Percentiles rank a stretch among this genome's conserved stretches.
phyloP scores from a whole-genome alignment of 371 early-diverging fungal genomes.

The Globomyces sp. region DNA sequence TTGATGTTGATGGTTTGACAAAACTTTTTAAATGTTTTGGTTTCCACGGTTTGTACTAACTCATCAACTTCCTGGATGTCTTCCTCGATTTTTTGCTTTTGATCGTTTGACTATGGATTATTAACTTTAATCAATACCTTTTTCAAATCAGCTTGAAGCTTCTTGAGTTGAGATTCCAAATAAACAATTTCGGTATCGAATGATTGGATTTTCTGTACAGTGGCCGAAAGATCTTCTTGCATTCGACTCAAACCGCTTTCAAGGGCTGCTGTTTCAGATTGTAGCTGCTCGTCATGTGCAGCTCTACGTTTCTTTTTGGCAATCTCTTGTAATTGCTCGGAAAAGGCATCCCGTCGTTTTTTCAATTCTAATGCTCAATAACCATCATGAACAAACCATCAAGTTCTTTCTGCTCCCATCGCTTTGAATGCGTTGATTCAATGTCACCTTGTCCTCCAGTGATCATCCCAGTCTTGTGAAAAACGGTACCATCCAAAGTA shows the following conservation, averaged over 20 bases:
- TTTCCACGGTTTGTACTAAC: constrained; percentile 64
- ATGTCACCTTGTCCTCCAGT: constrained; percentile 66
- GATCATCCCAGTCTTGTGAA: constrained; percentile 95
- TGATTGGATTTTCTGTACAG: constrained; percentile 28
- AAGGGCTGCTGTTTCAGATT: constrained; percentile 20
- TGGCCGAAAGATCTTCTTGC: constrained; percentile 25
- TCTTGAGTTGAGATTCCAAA: constrained; percentile 12
- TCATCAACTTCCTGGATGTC: constrained; percentile 54
- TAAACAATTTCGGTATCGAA: constrained; percentile 36
- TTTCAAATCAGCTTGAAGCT: neutral
- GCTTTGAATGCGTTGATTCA: constrained; percentile 39
- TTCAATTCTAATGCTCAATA: constrained; percentile 56
- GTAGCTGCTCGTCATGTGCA: no score
- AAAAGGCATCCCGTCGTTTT: constrained; percentile 65
- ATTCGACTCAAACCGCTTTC: constrained; percentile 28
- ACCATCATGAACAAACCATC: constrained; percentile 49
- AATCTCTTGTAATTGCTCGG: no score
- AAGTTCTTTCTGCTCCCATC: constrained; percentile 88
- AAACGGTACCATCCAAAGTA: constrained; percentile 88
- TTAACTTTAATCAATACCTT: neutral
- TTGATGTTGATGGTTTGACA: constrained; percentile 66
- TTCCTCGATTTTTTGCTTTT: constrained; percentile 32
- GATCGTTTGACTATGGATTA: neutral
- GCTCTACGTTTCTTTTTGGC: no score
- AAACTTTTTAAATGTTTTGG: constrained; percentile 73